Evolutionary conservation across 768 basidiomycete species (phyloP), one percentile per base, ranked within the genome.

Genomic region (Tephrocybe sp.): DNA sequence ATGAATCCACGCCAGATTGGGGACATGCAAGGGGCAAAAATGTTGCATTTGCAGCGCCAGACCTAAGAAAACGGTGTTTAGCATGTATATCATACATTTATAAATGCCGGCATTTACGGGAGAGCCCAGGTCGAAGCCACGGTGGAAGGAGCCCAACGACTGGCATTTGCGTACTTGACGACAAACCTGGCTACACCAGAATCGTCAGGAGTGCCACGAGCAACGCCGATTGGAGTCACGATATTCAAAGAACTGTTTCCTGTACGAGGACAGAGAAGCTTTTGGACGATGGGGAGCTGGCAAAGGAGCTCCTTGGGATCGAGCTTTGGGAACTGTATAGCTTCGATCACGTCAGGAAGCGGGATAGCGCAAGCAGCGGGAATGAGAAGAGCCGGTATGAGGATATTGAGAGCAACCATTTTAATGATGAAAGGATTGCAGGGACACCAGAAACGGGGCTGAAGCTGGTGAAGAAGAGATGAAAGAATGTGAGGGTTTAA

Each of bases 1-100:
- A 78, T 25, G 72, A 53, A 57, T 77, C 70, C 11, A 80, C 68
- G 52, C 57, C 67, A 37, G 69, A 68, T 64, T 93, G 92, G 8
- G 88, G 85, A 63, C 92, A 95, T 7, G 82, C 76, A 4, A 83
- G 73, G 16, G 91, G 90, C 26, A 89, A 69, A 8, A 66, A 68
- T 0, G 83, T 70, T 9, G 71, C 68, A 61, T 87, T 73, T 5
- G 74, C 71, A 26, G 73, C 64, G 13, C 74, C 76, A 54, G 78
- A 77, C 4, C 85, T 87, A 53, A 40, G 44, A 24, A 35, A 36
- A 24, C 19, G 2, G 18, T n/a, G n/a, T n/a, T 40, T 25, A 37
- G 42, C 39, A 52, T 53, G 40, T 39, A 28, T 28, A 24, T 49
- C n/a, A 24, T 43, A 18, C 27, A 5, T 34, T 47, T n/a, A 36